A percentile compares a stretch with the other conserved stretches of the same genome.
Evolutionary conservation across 2,329 filamentous ascomycete genomes (phyloP).

Genomic region (Beauveria asiatica): DNA sequence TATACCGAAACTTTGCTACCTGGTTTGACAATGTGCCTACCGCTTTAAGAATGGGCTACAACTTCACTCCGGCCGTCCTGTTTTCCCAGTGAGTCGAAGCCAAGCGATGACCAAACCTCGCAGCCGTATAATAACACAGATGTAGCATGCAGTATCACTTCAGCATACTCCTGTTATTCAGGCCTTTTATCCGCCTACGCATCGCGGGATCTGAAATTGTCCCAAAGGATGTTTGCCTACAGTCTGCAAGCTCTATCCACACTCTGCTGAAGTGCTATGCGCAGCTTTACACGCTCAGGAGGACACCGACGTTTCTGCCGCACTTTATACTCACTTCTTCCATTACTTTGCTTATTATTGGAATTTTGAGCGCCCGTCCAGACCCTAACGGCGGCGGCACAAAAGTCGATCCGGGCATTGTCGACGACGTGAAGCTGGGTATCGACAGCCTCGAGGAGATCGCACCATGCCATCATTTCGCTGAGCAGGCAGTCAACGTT

Average conservation of each 20-base stretch:
- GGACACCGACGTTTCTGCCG: slow-evolving; percentile 52
- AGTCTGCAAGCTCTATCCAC: slow-evolving; percentile 51
- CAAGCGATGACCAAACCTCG: not conserved
- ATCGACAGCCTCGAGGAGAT: slow-evolving; percentile 52
- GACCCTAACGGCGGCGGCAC: slow-evolving; percentile 24
- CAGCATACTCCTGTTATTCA: slow-evolving; percentile 61
- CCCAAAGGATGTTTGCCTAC: slow-evolving; percentile 57
- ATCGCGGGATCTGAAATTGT: slow-evolving; percentile 55
- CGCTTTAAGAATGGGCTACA: slow-evolving; percentile 54
- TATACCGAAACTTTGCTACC: slow-evolving; percentile 60
- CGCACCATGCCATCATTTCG: slow-evolving; percentile 52
- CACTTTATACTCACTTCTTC: slow-evolving; percentile 51
- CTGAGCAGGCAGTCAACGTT: slow-evolving; percentile 53
- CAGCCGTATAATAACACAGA: not conserved
- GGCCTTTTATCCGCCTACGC: slow-evolving; percentile 57
- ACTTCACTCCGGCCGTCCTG: slow-evolving; percentile 65
- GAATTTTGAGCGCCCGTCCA: slow-evolving; percentile 23
- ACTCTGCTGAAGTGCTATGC: slow-evolving; percentile 47
- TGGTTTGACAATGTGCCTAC: slow-evolving; percentile 61
- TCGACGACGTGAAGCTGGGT: slow-evolving; percentile 41
- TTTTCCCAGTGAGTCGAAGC: slow-evolving; percentile 56
- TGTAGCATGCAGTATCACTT: slow-evolving; percentile 62
- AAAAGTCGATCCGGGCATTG: slow-evolving; percentile 28
- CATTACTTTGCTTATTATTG: slow-evolving; percentile 51
- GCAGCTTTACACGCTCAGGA: slow-evolving; percentile 47